Evolutionary conservation across 208 protist genomes (phyloP).

Genomic region (Porcisia hertigi): DNA sequence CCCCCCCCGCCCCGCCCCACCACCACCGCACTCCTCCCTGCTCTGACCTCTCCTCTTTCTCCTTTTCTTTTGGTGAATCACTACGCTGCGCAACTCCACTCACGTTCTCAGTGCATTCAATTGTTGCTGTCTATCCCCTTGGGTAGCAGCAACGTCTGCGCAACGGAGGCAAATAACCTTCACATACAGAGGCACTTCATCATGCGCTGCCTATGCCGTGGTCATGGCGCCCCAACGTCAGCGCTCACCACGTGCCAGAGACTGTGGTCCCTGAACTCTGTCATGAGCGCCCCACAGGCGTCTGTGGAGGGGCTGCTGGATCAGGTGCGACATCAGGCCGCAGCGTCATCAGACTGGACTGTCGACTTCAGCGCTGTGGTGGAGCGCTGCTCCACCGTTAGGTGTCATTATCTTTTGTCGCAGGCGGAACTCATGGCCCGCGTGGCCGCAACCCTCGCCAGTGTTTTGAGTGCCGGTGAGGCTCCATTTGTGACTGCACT

Average conservation of each 20-base stretch:
- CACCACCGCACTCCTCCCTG: background rate
- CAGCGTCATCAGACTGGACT: conserved; percentile 33
- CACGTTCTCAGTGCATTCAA: background rate
- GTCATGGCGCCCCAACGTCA: background rate
- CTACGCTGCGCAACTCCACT: background rate
- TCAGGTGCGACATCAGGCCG: conserved; percentile 4
- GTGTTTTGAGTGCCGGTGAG: background rate
- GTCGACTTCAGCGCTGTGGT: conserved; percentile 42
- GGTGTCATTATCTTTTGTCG: conserved; percentile 3
- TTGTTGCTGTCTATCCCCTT: background rate
- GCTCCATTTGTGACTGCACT: conserved; percentile 19
- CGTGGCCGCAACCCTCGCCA: conserved; percentile 19
- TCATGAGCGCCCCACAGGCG: background rate
- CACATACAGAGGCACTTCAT: background rate
- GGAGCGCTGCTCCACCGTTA: conserved; percentile 9
- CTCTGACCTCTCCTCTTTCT: background rate
- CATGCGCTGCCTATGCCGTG: conserved; percentile 2
- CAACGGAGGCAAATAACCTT: background rate
- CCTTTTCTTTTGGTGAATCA: background rate
- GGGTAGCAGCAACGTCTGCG: background rate
- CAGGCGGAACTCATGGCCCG: conserved; percentile 22
- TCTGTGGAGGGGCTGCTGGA: conserved; percentile 7
- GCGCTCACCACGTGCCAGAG: background rate
- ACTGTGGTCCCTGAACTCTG: conserved; percentile 10
- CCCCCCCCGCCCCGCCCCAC: background rate